Percentiles rank a stretch among this genome's conserved stretches.
These are phyloP conservation scores for Candida orba DNA, from an alignment of 805 yeast species.

Conservation along the genomic window DNA sequence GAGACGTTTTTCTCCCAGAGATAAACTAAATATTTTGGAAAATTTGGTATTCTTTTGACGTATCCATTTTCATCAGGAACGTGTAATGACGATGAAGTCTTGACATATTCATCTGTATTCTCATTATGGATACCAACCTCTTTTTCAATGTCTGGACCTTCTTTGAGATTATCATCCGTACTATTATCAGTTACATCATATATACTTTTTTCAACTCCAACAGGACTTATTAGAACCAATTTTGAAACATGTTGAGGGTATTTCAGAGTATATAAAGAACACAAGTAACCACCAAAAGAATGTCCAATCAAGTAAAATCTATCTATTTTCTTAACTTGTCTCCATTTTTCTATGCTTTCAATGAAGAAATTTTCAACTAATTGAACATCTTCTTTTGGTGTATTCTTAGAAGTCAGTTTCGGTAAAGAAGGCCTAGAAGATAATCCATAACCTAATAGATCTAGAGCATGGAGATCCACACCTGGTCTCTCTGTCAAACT, in stretches of 20 bases:
- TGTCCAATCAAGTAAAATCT: constrained; percentile 58
- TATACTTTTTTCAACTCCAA: constrained; percentile 59
- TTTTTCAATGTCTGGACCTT: constrained; percentile 27
- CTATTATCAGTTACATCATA: constrained; percentile 14
- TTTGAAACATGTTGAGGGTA: constrained; percentile 45
- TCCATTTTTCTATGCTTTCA: constrained; percentile 55
- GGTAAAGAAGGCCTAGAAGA: constrained; percentile 44
- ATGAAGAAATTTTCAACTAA: constrained; percentile 29
- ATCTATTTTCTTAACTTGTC: constrained; percentile 37
- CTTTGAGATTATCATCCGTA: constrained; percentile 4
- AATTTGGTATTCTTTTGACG: constrained; percentile 27
- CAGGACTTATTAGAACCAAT: constrained; percentile 59
- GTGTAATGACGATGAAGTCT: constrained; percentile 18
- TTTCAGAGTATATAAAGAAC: constrained; percentile 48
- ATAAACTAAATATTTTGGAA: constrained; percentile 30
- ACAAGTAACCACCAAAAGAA: constrained; percentile 65
- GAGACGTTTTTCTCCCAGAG: constrained; percentile 50
- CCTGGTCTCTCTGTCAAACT: constrained; percentile 43
- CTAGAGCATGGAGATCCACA: constrained; percentile 51
- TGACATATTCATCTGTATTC: constrained; percentile 10
- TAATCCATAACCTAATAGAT: constrained; percentile 55
- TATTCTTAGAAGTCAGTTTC: constrained; percentile 6
- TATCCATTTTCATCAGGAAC: constrained; percentile 26
- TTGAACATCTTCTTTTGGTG: constrained; percentile 23
- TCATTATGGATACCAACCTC: constrained; percentile 24